A percentile compares a stretch with the other conserved stretches of the same genome.
Conservation (phyloP, 495 filamentous ascomycete genomes). For the Pseudomonodictys pantanalensis region DNA sequence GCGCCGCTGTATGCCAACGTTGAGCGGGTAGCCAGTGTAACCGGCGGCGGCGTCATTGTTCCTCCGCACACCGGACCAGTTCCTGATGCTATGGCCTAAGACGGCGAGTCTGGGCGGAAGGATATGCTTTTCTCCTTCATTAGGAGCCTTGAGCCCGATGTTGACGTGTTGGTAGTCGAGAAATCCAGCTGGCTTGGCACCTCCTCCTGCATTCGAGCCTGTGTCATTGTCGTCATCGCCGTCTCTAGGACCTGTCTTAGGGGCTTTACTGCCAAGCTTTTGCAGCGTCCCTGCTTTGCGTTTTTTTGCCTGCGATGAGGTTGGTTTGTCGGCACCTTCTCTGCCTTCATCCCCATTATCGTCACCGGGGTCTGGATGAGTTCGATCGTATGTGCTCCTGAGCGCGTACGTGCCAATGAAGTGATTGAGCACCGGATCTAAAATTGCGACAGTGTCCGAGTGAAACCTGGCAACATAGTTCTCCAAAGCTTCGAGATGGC, state of each 20-base stretch:
- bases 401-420: constrained; percentile 4
- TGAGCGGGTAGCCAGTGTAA: not conserved
- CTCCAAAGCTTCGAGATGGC: not conserved
- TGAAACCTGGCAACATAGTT: not conserved
- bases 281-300: too few relatives aligned
- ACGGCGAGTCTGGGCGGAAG: not conserved
- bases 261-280: too few relatives aligned
- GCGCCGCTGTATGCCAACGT: too few relatives aligned
- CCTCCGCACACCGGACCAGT: not conserved
- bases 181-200: too few relatives aligned
- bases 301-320: too few relatives aligned
- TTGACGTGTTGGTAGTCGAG: too few relatives aligned
- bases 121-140: not conserved
- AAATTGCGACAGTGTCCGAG: not conserved
- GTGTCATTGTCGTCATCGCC: not conserved
- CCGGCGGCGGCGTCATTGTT: not conserved
- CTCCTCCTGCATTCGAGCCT: not conserved
- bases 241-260: too few relatives aligned
- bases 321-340: too few relatives aligned
- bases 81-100: constrained; percentile 3
- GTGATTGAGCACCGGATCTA: constrained; percentile 7
- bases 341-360: too few relatives aligned
- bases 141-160: too few relatives aligned
- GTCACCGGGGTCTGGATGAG: too few relatives aligned
- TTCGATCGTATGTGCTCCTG: not conserved